phyloP scores from a whole-genome alignment of 805 yeast species.

The Kodamaea neixiangensis region DNA sequence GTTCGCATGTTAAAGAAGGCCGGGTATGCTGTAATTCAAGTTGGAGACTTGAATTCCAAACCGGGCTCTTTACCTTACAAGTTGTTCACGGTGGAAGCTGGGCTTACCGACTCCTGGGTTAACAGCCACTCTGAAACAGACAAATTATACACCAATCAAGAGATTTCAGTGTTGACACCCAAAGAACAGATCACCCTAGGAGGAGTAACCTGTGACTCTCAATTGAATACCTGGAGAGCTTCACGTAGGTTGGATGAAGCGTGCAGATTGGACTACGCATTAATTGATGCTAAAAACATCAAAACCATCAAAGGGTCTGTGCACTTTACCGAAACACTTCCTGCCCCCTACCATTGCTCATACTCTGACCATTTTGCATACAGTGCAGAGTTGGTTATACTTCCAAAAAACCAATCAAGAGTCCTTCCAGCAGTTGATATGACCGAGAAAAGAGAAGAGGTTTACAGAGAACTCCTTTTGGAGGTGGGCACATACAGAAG shows the following conservation, averaged over 20 bases:
- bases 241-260: slow-evolving; percentile 63
- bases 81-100: slow-evolving; percentile 68
- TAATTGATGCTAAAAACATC: slow-evolving; percentile 61
- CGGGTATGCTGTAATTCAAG: slow-evolving; percentile 84
- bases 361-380: slow-evolving; percentile 94
- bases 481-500: slow-evolving; percentile 48
- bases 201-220: slow-evolving; percentile 90
- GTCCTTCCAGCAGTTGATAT: not conserved
- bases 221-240: slow-evolving; percentile 82
- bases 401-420: slow-evolving; percentile 5
- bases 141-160: slow-evolving; percentile 24
- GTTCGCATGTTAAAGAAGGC: slow-evolving; percentile 61
- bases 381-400: slow-evolving; percentile 30
- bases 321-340: slow-evolving; percentile 68
- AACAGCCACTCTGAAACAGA: slow-evolving; percentile 50
- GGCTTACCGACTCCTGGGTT: slow-evolving; percentile 82
- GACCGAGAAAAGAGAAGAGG: slow-evolving; percentile 22
- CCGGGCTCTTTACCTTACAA: slow-evolving; percentile 85
- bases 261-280: slow-evolving; percentile 86
- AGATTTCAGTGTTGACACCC: slow-evolving; percentile 31
- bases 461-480: slow-evolving; percentile 38
- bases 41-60: slow-evolving; percentile 89
- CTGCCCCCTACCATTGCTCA: slow-evolving; percentile 56
- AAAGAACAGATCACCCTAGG: slow-evolving; percentile 63
- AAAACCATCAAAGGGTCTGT: slow-evolving; percentile 65